Evolutionary conservation across 441 rosid genomes (phyloP).

Genomic region (Jatropha multifida): DNA sequence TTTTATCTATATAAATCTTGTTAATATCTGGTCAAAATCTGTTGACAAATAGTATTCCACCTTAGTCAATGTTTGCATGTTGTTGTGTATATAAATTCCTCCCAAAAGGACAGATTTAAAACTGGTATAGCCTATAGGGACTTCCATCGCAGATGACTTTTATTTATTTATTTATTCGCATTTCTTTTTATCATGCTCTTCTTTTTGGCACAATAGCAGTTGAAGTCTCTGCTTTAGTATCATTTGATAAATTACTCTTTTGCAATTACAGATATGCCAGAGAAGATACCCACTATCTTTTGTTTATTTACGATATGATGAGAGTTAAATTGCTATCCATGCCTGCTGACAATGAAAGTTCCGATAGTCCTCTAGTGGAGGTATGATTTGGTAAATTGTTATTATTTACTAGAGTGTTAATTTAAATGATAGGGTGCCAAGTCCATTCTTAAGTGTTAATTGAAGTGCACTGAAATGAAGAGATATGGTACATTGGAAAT

Average conservation of each 20-base stretch:
- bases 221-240: conserved; percentile 2
- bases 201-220: background rate
- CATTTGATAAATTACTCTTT: conserved; percentile 19
- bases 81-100: background rate
- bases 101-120: background rate
- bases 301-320: conserved; percentile 80
- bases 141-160: background rate
- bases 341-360: conserved; percentile 44
- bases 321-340: conserved; percentile 41
- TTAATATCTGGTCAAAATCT: background rate
- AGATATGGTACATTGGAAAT: background rate
- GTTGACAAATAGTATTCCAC: background rate
- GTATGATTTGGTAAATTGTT: conserved; percentile 33
- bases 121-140: background rate
- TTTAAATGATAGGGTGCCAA: background rate
- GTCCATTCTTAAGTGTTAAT: background rate
- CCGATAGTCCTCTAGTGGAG: conserved; percentile 66
- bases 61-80: background rate
- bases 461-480: background rate
- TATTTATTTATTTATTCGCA: background rate
- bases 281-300: conserved; percentile 93
- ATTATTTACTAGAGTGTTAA: conserved; percentile 5
- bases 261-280: conserved; percentile 75
- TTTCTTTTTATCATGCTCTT: background rate
- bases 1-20: background rate